Evolutionary conservation across 306 rosid species (phyloP), one percentile per base, ranked within the genome.

Genomic region (Begonia loranthoides): DNA sequence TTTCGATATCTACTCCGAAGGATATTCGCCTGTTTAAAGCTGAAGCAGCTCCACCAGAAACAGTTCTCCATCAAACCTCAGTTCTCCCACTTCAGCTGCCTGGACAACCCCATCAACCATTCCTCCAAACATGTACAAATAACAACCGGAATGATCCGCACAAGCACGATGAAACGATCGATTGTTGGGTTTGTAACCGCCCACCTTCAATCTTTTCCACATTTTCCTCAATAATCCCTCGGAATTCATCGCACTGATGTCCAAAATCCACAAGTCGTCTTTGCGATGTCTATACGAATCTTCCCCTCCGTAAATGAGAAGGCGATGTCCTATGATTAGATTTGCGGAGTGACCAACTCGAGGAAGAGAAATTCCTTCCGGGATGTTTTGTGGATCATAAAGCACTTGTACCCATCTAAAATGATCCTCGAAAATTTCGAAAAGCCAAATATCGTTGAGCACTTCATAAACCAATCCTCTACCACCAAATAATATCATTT

Each of bases 261-360:
- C 94, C 43, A 89, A 65, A 28, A 74, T 60, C 95, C 97, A 89
- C 61, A 85, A 82, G 64, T 89, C 97, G 56, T 85, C 66, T 72
- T 82, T 89, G 45, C 72, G 77, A 59, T 67, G 94, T 64, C 96
- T 71, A 13, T 17, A 61, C 10, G 96, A 73, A 57, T 82, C 94
- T 66, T 87, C 96, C 51, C 96, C 97, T 51, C 97, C 97, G 65
- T 77, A 72, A 28, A 89, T 82, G 9, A 89, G 74, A 59, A 89
- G 58, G 49, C 84, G 71, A 9, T 87, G 90, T 56, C 97, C 97
- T 54, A 89, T 67, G 63, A 82, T 76, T 66, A 71, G 61, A 17
- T 92, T 85, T 21, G 95, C 95, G 4, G 87, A 79, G 72, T 87
- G 96, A 46, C 96, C 96, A 51, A 87, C 96, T 69, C 96, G 69